Conservation (phyloP, 345 rosid species). For the Eucalyptus victrix region DNA sequence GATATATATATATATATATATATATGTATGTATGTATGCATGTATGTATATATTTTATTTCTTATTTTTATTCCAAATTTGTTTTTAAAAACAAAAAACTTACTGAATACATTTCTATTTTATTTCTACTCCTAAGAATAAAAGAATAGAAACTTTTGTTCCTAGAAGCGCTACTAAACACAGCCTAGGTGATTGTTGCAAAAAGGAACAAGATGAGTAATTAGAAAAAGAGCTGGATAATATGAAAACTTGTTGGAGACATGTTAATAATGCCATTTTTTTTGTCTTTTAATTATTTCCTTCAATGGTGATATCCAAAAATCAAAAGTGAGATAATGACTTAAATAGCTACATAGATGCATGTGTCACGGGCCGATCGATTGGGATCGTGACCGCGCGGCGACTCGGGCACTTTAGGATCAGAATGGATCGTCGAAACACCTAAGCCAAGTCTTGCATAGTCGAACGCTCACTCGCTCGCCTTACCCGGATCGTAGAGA, state of each 20-base stretch:
- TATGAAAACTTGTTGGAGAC: neutral
- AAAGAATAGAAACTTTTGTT: too few relatives aligned
- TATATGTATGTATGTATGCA: too few relatives aligned
- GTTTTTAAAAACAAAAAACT: fast-evolving
- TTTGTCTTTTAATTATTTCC: neutral
- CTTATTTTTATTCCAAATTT: fast-evolving
- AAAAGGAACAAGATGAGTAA: neutral
- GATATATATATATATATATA: too few relatives aligned
- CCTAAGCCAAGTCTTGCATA: too few relatives aligned
- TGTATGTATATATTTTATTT: too few relatives aligned
- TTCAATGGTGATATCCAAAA: neutral
- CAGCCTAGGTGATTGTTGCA: neutral
- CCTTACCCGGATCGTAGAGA: too few relatives aligned
- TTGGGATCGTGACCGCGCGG: too few relatives aligned
- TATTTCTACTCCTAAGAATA: fast-evolving
- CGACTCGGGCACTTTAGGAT: too few relatives aligned
- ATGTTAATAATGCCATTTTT: too few relatives aligned
- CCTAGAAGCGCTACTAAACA: fast-evolving
- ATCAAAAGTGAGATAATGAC: neutral
- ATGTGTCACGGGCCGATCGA: too few relatives aligned
- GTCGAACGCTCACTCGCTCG: too few relatives aligned
- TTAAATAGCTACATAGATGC: neutral
- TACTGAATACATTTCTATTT: fast-evolving
- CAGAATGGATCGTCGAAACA: too few relatives aligned
- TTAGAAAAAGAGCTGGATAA: neutral